A percentile compares a stretch with the other conserved stretches of the same genome.
Evolutionary conservation across 2,329 filamentous ascomycete genomes (phyloP).

Genomic region (Dryadomyces quercivorus): DNA sequence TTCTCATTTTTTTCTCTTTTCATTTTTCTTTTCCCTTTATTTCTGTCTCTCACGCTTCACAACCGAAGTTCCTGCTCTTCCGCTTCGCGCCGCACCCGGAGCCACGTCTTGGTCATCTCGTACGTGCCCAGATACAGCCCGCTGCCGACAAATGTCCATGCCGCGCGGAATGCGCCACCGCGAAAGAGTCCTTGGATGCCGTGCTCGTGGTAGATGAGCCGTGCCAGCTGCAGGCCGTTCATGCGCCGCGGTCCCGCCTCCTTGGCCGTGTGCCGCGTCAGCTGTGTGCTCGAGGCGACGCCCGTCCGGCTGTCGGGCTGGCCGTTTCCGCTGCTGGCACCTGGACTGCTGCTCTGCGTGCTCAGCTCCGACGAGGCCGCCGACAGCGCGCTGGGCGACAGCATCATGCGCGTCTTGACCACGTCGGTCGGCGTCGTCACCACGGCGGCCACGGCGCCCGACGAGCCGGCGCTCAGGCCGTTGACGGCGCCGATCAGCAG

Average conservation of each 20-base stretch:
- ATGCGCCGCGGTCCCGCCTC: slow-evolving; percentile 15
- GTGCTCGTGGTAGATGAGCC: slow-evolving; percentile 50
- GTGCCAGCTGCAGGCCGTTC: slow-evolving; percentile 47
- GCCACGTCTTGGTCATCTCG: slow-evolving; percentile 61
- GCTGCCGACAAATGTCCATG: slow-evolving; percentile 74
- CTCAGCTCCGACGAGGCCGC: not conserved
- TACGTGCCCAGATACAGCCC: slow-evolving; percentile 81
- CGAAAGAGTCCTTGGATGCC: slow-evolving; percentile 66
- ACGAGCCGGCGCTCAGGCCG: slow-evolving; percentile 58
- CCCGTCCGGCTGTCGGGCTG: not conserved
- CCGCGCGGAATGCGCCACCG: slow-evolving; percentile 58
- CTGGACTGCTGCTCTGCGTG: not conserved
- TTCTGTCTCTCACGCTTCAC: not conserved
- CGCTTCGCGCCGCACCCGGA: slow-evolving; percentile 33
- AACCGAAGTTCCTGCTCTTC: slow-evolving; percentile 18
- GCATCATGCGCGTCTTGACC: slow-evolving; percentile 82
- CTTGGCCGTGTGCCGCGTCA: slow-evolving; percentile 14
- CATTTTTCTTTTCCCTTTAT: not conserved
- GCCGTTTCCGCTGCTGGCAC: not conserved
- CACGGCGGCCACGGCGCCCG: slow-evolving; percentile 63
- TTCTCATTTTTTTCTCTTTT: not conserved
- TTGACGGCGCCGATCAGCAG: slow-evolving; percentile 60
- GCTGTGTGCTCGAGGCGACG: not conserved
- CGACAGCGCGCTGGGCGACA: slow-evolving; percentile 27
- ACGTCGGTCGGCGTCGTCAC: slow-evolving; percentile 86